phyloP scores from a whole-genome alignment of 2,329 filamentous ascomycete species.

The Ploettnerulaceae sp. region DNA sequence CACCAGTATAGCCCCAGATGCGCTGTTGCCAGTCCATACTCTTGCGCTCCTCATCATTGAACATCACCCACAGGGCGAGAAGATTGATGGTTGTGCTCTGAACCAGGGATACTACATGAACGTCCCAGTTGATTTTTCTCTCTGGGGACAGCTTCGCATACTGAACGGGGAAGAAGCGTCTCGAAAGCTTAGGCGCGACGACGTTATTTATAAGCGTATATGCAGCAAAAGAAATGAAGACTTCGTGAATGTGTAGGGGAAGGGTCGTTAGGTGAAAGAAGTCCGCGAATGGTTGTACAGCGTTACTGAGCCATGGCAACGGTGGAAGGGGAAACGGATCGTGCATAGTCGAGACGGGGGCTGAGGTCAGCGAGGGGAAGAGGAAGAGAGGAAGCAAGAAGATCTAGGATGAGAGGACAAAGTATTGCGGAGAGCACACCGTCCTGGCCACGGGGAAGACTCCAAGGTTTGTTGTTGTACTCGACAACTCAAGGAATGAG shows the following conservation, averaged over 20 bases:
- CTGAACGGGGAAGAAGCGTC: constrained; percentile 53
- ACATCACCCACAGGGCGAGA: constrained; percentile 71
- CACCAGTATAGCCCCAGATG: constrained; percentile 74
- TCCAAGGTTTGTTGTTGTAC: neutral
- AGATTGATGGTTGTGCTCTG: constrained; percentile 69
- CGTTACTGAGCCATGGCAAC: constrained; percentile 46
- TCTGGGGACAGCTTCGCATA: constrained; percentile 61
- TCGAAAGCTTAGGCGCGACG: constrained; percentile 63
- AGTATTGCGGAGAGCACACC: neutral
- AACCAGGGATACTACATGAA: constrained; percentile 78
- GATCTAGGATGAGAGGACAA: neutral
- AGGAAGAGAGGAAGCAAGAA: neutral
- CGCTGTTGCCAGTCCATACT: constrained; percentile 63
- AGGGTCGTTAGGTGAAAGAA: constrained; percentile 58
- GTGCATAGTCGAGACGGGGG: constrained; percentile 48
- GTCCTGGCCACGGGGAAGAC: neutral
- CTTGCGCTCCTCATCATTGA: constrained; percentile 60
- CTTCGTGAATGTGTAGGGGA: constrained; percentile 73
- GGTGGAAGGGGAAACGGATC: constrained; percentile 63
- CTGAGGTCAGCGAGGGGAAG: constrained; percentile 1
- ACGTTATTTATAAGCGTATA: constrained; percentile 66
- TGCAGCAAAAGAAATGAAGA: constrained; percentile 58
- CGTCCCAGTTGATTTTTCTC: constrained; percentile 72
- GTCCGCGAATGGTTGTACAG: constrained; percentile 61
- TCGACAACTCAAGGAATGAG: no score